A percentile compares a stretch with the other conserved stretches of the same genome.
Evolutionary conservation across 306 rosid genomes (phyloP).

Genomic region (Boehmeria nivea): DNA sequence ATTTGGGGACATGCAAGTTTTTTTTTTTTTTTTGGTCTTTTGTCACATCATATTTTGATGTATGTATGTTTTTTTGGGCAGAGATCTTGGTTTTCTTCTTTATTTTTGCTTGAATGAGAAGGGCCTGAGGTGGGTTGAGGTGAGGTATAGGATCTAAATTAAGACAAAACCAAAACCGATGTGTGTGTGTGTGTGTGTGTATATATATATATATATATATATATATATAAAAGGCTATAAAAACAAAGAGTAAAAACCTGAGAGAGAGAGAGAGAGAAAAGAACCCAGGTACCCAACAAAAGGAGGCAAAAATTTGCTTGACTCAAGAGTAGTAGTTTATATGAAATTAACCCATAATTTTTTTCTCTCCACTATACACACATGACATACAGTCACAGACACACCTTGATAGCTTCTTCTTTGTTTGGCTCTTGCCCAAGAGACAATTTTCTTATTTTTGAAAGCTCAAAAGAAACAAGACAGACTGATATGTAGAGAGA

Average conservation of each 20-base stretch:
- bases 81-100: constrained; percentile 61
- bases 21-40: constrained; percentile 8
- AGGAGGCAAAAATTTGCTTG: constrained; percentile 19
- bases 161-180: constrained; percentile 14
- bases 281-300: constrained; percentile 8
- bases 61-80: not conserved
- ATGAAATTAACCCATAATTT: constrained; percentile 17
- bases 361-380: constrained; percentile 9
- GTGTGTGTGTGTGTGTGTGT: not conserved
- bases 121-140: constrained; percentile 10
- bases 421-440: constrained; percentile 76
- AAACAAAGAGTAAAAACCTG: not conserved
- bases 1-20: constrained; percentile 2
- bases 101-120: no score
- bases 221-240: no score
- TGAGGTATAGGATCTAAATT: constrained; percentile 45
- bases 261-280: constrained; percentile 12
- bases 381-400: no score
- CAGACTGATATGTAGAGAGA: constrained; percentile 4
- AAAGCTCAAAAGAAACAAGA: constrained; percentile 36
- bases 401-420: constrained; percentile 40
- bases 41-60: constrained; percentile 4
- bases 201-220: no score
- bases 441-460: constrained; percentile 60
- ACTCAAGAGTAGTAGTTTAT: constrained; percentile 19